Base-by-base conservation (phyloP, 1,139 yeast species). In the Barnettozyma hawaiiensis region DNA sequence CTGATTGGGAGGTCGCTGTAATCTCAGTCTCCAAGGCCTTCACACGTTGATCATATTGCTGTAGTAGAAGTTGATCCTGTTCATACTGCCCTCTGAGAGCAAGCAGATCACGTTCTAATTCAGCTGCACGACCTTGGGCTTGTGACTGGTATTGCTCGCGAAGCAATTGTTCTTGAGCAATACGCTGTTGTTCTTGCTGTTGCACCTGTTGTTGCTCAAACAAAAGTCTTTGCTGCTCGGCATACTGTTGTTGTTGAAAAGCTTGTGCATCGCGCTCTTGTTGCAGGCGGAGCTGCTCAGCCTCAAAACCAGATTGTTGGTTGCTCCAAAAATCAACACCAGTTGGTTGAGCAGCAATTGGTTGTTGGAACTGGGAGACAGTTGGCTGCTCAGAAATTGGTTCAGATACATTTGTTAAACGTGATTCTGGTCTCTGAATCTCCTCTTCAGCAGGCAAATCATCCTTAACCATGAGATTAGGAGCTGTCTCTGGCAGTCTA, bases 11-110 rank as follows among this genome's bases (percentile, higher is more conserved):
- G 40, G 84, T 70, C 42, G 76, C 77, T 29, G 63, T 58, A 49
- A 89, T 67, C 57, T 90, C 97, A 35, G 70, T 71, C 64, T 90
- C 97, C 52, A 90, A 73, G 35, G 83, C 76, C 61, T 84, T 85
- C 16, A 90, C 96, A 46, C 96, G 73, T 44, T 81, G 75, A 59
- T 90, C 97, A 60, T 90, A 90, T 60, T 89, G 96, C 60, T 84
- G 87, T 47, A 90, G 71, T 65, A 90, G 69, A 53, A 77, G 70
- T 62, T 87, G 96, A 59, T 86, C 96, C 55, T 82, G 86, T 52
- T 89, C 96, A 56, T 84, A 85, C 58, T 87, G 96, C 37, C 82
- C 85, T 51, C 82, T 78, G 50, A 87, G 70, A 58, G 81, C 77
- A 35, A 86, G 67, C 43, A 89, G 65, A 59, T 89, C 96, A 53